Evolutionary conservation across 305 asterid species (phyloP).

Genomic region (Fraxinus dipetala): DNA sequence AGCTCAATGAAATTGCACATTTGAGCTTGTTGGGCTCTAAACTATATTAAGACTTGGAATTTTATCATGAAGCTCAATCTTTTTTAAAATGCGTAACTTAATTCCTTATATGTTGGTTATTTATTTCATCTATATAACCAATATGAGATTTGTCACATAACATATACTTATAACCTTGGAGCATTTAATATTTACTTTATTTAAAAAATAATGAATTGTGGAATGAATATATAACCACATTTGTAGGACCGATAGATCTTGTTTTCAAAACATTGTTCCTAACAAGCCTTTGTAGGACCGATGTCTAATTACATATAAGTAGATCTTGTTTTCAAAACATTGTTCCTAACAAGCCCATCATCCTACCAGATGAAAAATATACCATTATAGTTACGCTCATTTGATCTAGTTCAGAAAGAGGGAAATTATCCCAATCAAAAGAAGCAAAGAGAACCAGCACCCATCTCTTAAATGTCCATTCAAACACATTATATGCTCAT

Average conservation of each 20-base stretch:
- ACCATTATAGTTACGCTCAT: background rate
- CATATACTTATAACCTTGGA: background rate
- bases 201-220: no score
- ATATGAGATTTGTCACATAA: background rate
- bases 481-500: background rate
- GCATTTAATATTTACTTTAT: background rate
- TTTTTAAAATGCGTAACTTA: background rate
- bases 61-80: background rate
- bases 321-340: background rate
- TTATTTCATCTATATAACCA: background rate
- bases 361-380: background rate
- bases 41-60: background rate
- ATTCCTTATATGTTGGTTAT: background rate
- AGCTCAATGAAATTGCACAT: background rate
- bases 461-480: background rate
- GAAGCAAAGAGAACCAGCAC: background rate
- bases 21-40: background rate
- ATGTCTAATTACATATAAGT: no score
- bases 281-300: no score
- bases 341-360: background rate
- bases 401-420: background rate
- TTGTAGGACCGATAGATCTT: no score
- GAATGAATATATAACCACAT: background rate
- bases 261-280: no score
- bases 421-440: background rate